Evolutionary conservation across 176 grass and related monocot species (phyloP), one percentile per base, ranked within the genome.

Genomic region (Hyparrhenia diplandra): DNA sequence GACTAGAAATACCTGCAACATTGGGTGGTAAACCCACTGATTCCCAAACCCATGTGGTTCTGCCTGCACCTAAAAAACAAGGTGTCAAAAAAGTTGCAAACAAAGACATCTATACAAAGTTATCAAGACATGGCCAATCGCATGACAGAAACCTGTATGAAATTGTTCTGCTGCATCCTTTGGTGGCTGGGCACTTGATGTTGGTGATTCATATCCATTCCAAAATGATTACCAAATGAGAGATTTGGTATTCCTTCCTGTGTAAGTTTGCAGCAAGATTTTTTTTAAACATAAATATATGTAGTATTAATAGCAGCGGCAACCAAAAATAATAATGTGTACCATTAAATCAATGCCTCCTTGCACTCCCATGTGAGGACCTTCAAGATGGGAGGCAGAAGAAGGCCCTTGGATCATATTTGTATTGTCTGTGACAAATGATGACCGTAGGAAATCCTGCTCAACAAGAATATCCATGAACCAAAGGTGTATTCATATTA

Each of bases 21-120:
- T 91, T 86, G 88, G 84, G 78, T 94, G 92, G 82, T 95, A 98
- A 85, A 87, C 88, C 96, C 92, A 95, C 76, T 98, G 96, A 88
- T 86, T 98, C 57, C 68, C 90, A 20, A 91, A 82, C 20, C 82
- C 78, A 84, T 95, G 92, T 46, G 89, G 84, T 73, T 95, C 92
- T 85, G 76, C 66, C 75, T 91, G 96, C 43, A 81, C 76, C 85
- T 98, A 72, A 71, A 80, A 59, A 60, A 61, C 27, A 65, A 82
- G 35, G 47, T 4, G 27, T 67, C 46, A 42, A 12, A 61, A 65
- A 77, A 46, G 21, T 66, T 68, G 35, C 27, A 47, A 81, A 58
- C 65, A 25, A 77, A 64, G 52, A 74, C 72, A 18, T n/a, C n/a
- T n/a, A n/a, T n/a, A n/a, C 24, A n/a, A n/a, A n/a, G n/a, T 63